These are phyloP conservation scores for Thalassiosira profunda DNA, from an alignment of 108 stramenopile species.

Conservation along the genomic window DNA sequence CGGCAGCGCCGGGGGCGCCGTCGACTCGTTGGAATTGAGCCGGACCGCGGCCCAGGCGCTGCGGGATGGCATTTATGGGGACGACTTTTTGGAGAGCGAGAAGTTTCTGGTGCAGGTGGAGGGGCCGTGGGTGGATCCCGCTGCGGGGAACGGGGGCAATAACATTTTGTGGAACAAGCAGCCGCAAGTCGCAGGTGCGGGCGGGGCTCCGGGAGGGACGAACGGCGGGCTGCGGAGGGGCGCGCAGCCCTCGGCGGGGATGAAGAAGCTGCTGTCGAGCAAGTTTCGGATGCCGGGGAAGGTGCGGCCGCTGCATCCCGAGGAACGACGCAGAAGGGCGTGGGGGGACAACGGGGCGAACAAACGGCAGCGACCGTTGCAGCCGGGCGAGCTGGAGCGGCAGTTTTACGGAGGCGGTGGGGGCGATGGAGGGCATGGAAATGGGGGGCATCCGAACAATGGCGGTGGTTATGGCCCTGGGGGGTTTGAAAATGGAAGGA, in stretches of 20 bases:
- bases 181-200: too few species aligned
- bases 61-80: neutral
- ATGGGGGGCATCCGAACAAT: neutral
- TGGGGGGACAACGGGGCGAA: constrained; percentile 34
- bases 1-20: constrained; percentile 41
- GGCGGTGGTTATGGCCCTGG: too few species aligned
- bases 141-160: neutral
- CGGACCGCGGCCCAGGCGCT: constrained; percentile 10
- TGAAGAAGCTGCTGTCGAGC: constrained; percentile 62
- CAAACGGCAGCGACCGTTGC: constrained; percentile 16
- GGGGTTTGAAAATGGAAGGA: too few species aligned
- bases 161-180: neutral
- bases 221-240: neutral
- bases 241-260: too few species aligned
- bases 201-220: neutral
- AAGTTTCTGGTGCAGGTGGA: constrained; percentile 50
- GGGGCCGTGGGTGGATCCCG: constrained; percentile 18
- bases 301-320: constrained; percentile 52
- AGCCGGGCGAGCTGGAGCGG: constrained; percentile 49
- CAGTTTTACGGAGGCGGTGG: constrained; percentile 21
- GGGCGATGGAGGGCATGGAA: neutral
- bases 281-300: constrained; percentile 68
- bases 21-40: constrained; percentile 56
- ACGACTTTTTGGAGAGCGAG: constrained; percentile 23
- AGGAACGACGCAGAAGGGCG: constrained; percentile 9